Conservation (phyloP, 345 rosid species). For the Excoecaria cochinchinensis region DNA sequence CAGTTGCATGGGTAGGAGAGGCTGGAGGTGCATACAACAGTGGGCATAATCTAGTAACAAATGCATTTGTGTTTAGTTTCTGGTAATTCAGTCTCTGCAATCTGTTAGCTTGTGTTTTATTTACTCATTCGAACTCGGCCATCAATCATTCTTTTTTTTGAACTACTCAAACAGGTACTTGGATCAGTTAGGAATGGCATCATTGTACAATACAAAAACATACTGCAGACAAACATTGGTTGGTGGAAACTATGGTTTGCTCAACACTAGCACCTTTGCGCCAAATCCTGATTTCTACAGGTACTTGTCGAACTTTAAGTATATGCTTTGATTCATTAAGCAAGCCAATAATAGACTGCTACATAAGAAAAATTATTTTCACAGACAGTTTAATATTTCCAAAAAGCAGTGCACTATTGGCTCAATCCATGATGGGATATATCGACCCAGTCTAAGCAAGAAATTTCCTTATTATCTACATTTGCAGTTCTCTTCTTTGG, state of each 20-base stretch:
- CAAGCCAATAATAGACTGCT: too few relatives aligned
- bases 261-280: conserved; percentile 38
- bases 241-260: conserved; percentile 60
- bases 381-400: not conserved
- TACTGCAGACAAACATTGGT: conserved; percentile 55
- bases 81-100: conserved; percentile 33
- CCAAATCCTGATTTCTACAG: conserved; percentile 60
- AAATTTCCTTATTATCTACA: not conserved
- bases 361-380: too few relatives aligned
- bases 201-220: conserved; percentile 47
- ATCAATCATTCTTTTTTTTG: not conserved
- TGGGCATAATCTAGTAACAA: conserved; percentile 49
- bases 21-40: conserved; percentile 67
- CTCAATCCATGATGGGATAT: too few relatives aligned
- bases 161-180: conserved; percentile 37
- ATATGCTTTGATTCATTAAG: too few relatives aligned
- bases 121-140: not conserved
- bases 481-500: conserved; percentile 50
- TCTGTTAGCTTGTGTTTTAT: not conserved
- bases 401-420: not conserved
- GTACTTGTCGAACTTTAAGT: conserved; percentile 14
- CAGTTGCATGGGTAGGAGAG: conserved; percentile 69
- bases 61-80: conserved; percentile 57
- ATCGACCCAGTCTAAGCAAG: not conserved
- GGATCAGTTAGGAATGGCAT: conserved; percentile 64